Conservation (phyloP, 148 eudicot genomes). For the Fagopyrum homotropicum region DNA sequence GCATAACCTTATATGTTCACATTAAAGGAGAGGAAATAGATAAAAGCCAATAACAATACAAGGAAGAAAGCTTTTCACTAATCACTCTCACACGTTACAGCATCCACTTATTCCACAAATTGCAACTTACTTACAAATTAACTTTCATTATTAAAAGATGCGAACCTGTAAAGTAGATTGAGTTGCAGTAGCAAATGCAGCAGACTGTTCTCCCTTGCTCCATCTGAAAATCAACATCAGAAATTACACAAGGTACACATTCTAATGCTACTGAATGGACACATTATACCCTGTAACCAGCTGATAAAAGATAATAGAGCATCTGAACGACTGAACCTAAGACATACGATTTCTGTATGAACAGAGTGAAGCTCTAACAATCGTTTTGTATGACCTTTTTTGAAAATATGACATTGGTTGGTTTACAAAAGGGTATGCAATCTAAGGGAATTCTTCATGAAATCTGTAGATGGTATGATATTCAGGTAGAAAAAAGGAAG, state of each 20-base stretch:
- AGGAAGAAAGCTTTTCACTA: background rate
- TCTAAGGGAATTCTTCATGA: background rate
- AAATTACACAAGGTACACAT: background rate
- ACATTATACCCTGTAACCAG: background rate
- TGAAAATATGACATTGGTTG: background rate
- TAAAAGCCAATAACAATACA: background rate
- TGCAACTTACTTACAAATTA: background rate
- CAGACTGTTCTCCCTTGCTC: constrained; percentile 96
- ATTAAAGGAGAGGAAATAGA: background rate
- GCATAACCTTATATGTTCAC: background rate
- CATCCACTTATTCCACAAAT: background rate
- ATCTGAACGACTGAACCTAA: background rate
- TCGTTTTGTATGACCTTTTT: background rate
- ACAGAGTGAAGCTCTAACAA: background rate
- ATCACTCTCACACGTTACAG: background rate
- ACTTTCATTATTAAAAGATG: background rate
- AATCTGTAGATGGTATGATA: background rate
- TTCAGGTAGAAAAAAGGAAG: background rate
- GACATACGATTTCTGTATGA: background rate
- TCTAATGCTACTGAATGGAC: background rate
- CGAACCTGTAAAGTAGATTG: constrained; percentile 52
- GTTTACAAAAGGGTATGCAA: background rate
- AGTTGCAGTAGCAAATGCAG: constrained; percentile 81
- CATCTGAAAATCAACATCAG: constrained; percentile 34
- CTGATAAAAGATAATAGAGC: background rate